A percentile compares a stretch with the other conserved stretches of the same genome.
phyloP scores from a whole-genome alignment of 805 yeast genomes.

The Deakozyma indianensis region DNA sequence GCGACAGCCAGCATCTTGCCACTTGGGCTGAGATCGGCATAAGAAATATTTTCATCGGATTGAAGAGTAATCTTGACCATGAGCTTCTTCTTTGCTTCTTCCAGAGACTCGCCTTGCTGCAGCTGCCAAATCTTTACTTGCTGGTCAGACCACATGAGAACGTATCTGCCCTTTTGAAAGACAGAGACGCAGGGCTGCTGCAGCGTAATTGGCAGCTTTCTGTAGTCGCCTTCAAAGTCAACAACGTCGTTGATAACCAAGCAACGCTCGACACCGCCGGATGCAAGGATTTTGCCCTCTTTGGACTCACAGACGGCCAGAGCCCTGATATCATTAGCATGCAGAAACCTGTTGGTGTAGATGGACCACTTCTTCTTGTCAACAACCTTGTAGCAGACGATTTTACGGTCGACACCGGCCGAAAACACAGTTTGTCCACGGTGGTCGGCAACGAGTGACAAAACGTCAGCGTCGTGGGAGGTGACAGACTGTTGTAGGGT shows the following conservation, averaged over 20 bases:
- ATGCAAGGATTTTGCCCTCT: constrained; percentile 46
- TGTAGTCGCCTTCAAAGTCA: constrained; percentile 56
- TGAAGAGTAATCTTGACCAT: constrained; percentile 46
- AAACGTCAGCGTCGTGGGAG: constrained; percentile 82
- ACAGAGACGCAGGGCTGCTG: constrained; percentile 44
- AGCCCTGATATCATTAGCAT: constrained; percentile 72
- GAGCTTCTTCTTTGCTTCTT: constrained; percentile 26
- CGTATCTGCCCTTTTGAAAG: constrained; percentile 32
- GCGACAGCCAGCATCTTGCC: constrained; percentile 60
- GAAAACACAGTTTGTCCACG: constrained; percentile 55
- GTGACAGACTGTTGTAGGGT: constrained; percentile 58
- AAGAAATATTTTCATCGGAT: constrained; percentile 69
- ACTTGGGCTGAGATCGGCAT: constrained; percentile 49
- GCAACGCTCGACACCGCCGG: constrained; percentile 30
- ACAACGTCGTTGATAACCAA: constrained; percentile 43
- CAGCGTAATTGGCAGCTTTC: constrained; percentile 47
- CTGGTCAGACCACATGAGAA: constrained; percentile 74
- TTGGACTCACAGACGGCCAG: constrained; percentile 55
- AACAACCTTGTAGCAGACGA: constrained; percentile 51
- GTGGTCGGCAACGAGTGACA: constrained; percentile 51
- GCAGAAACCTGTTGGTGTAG: constrained; percentile 61
- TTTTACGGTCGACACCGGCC: constrained; percentile 90
- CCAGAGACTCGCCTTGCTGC: constrained; percentile 11
- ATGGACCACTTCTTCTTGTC: constrained; percentile 49
- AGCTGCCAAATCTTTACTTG: constrained; percentile 69